Percentiles rank a stretch among this genome's conserved stretches.
Conservation (phyloP, 2,329 filamentous ascomycete genomes). For the Periglandula ipomoeae region DNA sequence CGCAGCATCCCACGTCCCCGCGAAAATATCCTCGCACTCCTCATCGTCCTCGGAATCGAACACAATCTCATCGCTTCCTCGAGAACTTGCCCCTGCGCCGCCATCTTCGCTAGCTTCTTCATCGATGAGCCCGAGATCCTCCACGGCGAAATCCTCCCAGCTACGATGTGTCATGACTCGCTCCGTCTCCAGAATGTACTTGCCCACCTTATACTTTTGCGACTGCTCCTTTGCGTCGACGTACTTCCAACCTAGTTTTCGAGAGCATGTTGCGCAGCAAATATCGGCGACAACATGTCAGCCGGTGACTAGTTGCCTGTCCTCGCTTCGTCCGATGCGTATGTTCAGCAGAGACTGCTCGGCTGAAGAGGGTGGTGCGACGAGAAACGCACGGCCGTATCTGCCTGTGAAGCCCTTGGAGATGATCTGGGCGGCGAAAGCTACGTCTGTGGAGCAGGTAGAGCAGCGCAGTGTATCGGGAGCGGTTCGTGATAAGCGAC, state of each 20-base stretch:
- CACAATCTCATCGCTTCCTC: conserved; percentile 27
- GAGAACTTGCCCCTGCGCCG: not conserved
- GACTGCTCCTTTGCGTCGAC: conserved; percentile 49
- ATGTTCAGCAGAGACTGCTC: conserved; percentile 41
- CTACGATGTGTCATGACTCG: conserved; percentile 41
- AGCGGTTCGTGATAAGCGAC: conserved; percentile 31
- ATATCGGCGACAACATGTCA: conserved; percentile 57
- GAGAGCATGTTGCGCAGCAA: conserved; percentile 44
- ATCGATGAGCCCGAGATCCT: conserved; percentile 7
- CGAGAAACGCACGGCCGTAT: conserved; percentile 54
- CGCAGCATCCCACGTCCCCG: conserved; percentile 50
- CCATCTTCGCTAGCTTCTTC: conserved; percentile 7
- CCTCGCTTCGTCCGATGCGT: conserved; percentile 43
- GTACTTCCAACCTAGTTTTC: conserved; percentile 59
- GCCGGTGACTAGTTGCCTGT: conserved; percentile 51
- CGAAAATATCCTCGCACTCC: conserved; percentile 58
- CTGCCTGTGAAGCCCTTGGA: conserved; percentile 59
- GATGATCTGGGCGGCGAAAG: conserved; percentile 51
- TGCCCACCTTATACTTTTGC: conserved; percentile 60
- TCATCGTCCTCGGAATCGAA: conserved; percentile 59
- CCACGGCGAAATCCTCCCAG: conserved; percentile 35
- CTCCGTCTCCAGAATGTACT: conserved; percentile 57
- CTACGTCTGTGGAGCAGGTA: conserved; percentile 51
- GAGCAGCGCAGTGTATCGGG: conserved; percentile 51
- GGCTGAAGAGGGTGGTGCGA: conserved; percentile 30